Base-by-base conservation (phyloP, 1,284 basidiomycete species). In the Boletus hoseneyae region DNA sequence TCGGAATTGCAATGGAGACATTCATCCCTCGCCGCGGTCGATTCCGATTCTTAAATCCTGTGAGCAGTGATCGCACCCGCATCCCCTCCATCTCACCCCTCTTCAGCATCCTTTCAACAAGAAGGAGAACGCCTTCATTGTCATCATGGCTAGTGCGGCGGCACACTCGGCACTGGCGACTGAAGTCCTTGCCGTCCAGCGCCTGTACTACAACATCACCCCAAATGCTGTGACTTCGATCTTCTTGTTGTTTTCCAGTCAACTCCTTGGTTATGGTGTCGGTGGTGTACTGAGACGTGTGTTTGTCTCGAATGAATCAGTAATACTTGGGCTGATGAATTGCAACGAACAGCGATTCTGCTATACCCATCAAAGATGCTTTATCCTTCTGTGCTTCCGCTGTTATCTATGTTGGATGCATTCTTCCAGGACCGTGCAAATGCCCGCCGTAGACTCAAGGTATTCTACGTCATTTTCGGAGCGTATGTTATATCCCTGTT, bases 331-430 rank as follows among this genome's bases (percentile, higher is more conserved):
- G 16, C 57, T 52, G n/a, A 62, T 23, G 21, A 16, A 19, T 67
- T 59, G 49, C 58, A 60, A 2, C 51, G 15, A 57, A 34, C 58
- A 65, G 70, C 60, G 4, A 72, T 78, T 32, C 68, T 86, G 11
- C 72, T 87, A 2, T 83, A 83, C 62, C 85, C 85, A 0, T 85
- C 85, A 5, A 82, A 83, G 57, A 82, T 82, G 61, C 70, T 83
- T 45, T 83, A 80, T 52, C 82, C 81, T 0, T 65, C 58, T 1
- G 65, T 80, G 35, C 71, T 83, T 38, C 78, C 81, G 0, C 66
- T 82, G 63, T 70, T 84, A 9, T 29, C 27, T 9, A 29, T 9
- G 27, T 29, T 29, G 27, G 27, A 29, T 9, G 27, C 27, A 11
- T 29, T 29, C 27, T 29, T 29, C 11, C 27, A 29, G 8, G 27